Conservation (phyloP, 345 rosid genomes). For the Erodium maritimum region DNA sequence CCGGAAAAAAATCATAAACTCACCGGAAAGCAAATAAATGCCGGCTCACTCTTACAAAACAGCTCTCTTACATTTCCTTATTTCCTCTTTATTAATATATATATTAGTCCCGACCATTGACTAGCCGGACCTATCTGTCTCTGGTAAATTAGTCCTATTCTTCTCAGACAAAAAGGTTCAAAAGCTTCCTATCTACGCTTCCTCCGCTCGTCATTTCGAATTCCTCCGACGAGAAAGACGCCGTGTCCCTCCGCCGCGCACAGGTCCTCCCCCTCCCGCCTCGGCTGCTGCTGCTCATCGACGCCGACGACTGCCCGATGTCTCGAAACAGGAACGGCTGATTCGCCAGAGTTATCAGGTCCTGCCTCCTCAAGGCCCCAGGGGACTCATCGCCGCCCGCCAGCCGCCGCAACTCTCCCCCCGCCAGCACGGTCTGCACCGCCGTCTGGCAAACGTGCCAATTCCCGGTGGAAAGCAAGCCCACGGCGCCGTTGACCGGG, state of each 20-base stretch:
- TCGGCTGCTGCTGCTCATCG: conserved; percentile 6
- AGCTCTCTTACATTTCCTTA: not conserved
- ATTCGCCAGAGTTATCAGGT: too few relatives aligned
- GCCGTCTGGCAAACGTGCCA: conserved; percentile 34
- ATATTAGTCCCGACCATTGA: too few relatives aligned
- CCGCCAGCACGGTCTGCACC: conserved; percentile 25
- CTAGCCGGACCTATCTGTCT: too few relatives aligned
- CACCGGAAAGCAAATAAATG: not conserved
- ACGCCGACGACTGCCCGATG: conserved; percentile 12
- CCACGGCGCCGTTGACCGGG: conserved; percentile 31
- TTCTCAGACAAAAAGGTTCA: conserved; percentile 52
- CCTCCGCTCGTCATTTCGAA: conserved; percentile 27
- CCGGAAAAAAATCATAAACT: too few relatives aligned
- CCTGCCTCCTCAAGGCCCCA: conserved; percentile 6
- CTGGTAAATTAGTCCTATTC: too few relatives aligned
- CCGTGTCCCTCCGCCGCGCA: not conserved
- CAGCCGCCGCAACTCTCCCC: conserved; percentile 9
- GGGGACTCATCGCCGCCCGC: too few relatives aligned
- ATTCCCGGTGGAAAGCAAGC: conserved; percentile 24
- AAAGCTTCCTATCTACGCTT: conserved; percentile 28
- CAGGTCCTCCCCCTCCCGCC: not conserved
- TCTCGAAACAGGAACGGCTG: too few relatives aligned
- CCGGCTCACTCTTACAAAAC: not conserved
- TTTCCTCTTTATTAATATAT: not conserved
- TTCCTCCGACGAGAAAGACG: conserved; percentile 18